Evolutionary conservation across 352 stramenopile species (phyloP), one percentile per base, ranked within the genome.

Genomic region (Peronospora farinosa): DNA sequence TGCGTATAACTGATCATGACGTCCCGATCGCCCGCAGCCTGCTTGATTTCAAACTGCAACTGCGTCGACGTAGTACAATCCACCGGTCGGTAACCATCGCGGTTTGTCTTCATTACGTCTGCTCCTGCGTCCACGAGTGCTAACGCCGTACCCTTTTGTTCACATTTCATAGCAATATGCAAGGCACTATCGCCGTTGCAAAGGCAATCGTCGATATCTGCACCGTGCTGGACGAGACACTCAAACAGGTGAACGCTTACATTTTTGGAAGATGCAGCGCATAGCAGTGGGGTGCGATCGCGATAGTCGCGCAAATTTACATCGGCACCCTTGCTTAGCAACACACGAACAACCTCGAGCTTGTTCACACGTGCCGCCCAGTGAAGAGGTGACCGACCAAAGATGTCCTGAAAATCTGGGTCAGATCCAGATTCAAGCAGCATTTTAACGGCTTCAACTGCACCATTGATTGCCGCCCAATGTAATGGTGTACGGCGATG

Each of bases 1-100:
- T 90, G 82, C 15, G 82, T 91, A 65, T 93, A 93, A 51, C 74
- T 88, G 57, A 93, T 93, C 79, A 93, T 91, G 11, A 93, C 82
- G 39, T 93, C 82, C 25, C 82, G 82, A 31, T 84, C 79, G 5
- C 82, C 82, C 0, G 79, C 79, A 17, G 72, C 77, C 21, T 74
- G 72, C 51, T 91, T 91, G 52, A 91, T 85, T 39, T 87, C 77
- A 40, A 89, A 92, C 49, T 89, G 81, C 13, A 92, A 62, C 49
- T 77, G 72, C 9, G 78, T 88, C 9, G 81, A 88, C 1, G 81
- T 88, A n/a, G 81, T 88, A 62, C 78, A 88, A 41, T 92, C 81
- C 13, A 89, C 65, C 1, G 81, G 74, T 10, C 78, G 81, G 31
- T 78, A 74, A 8, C 78, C 78, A 28, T 86, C 80, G 13, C 65